Percentiles rank a stretch among this genome's conserved stretches.
phyloP scores from a whole-genome alignment of 2,329 filamentous ascomycete genomes.

The Calcarisporium arbuscula region DNA sequence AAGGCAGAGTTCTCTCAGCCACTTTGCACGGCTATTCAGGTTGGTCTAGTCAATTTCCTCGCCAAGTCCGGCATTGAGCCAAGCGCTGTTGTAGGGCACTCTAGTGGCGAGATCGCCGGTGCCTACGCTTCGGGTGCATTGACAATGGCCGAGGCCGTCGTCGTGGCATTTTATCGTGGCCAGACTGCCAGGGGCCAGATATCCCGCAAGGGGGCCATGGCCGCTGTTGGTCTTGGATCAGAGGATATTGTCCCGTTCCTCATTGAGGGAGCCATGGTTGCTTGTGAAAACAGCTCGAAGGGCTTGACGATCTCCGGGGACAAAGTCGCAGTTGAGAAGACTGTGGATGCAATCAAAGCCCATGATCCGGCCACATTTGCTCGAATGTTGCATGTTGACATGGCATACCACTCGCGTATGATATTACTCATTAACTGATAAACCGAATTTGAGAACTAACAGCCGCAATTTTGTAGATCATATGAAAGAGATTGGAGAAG shows the following conservation, averaged over 20 bases:
- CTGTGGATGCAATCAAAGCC: conserved; percentile 23
- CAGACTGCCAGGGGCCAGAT: conserved; percentile 5
- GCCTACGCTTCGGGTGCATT: conserved; percentile 28
- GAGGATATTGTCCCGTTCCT: conserved; percentile 16
- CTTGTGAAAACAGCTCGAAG: conserved; percentile 37
- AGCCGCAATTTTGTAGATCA: conserved; percentile 23
- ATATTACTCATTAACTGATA: conserved; percentile 9
- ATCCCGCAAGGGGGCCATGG: conserved; percentile 21
- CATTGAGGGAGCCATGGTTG: conserved; percentile 6
- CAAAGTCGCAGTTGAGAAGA: conserved; percentile 19
- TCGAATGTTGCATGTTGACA: conserved; percentile 34
- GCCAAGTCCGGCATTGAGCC: conserved; percentile 22
- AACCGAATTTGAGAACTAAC: conserved; percentile 34
- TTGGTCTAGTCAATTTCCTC: conserved; percentile 35
- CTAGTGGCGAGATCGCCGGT: conserved; percentile 33
- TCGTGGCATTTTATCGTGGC: conserved; percentile 29
- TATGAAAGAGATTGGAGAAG: conserved; percentile 6
- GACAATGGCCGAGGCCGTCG: conserved; percentile 22
- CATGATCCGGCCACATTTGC: conserved; percentile 30
- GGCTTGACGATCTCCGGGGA: conserved; percentile 31
- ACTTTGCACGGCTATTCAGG: conserved; percentile 47
- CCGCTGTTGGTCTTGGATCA: conserved; percentile 21
- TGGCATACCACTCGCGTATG: conserved; percentile 42
- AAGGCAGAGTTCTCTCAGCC: conserved; percentile 41
- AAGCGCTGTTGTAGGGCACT: conserved; percentile 29